Conservation (phyloP, 768 basidiomycete genomes). For the Lepiota venenata region DNA sequence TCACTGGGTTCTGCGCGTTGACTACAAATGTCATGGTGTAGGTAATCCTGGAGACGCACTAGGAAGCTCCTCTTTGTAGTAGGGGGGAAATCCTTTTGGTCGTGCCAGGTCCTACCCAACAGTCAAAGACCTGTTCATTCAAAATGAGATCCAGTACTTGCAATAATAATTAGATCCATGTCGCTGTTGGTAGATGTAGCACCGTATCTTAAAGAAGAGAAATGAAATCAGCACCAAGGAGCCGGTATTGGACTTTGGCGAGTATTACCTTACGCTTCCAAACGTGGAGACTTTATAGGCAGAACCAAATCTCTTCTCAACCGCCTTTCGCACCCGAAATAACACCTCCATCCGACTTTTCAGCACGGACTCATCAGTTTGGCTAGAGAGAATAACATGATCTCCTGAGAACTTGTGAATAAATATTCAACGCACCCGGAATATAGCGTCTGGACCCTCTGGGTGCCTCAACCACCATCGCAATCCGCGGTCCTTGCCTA, state of each 20-base stretch:
- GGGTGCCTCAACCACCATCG: neutral
- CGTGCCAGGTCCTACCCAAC: conserved; percentile 22
- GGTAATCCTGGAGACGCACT: neutral
- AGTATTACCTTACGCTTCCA: conserved; percentile 40
- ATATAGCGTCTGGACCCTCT: neutral
- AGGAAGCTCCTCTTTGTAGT: conserved; percentile 4
- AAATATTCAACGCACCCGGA: neutral
- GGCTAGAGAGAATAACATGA: neutral
- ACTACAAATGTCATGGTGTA: neutral
- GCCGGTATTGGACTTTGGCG: neutral
- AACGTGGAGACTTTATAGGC: conserved; percentile 36
- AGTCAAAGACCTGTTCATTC: neutral
- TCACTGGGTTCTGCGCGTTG: conserved; percentile 13
- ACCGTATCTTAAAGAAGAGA: conserved; percentile 32
- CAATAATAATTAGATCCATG: conserved; percentile 50
- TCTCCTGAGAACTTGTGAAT: neutral
- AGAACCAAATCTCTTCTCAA: conserved; percentile 27
- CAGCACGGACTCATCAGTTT: neutral
- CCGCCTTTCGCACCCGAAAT: conserved; percentile 18
- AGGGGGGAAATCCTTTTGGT: conserved; percentile 16
- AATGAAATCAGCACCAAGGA: neutral
- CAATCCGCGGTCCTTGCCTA: neutral
- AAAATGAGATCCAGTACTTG: conserved; percentile 21
- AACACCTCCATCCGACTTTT: neutral
- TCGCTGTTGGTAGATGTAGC: conserved; percentile 38